Conservation (phyloP, 1,139 yeast genomes). For the Tardiomyces digboiensis region DNA sequence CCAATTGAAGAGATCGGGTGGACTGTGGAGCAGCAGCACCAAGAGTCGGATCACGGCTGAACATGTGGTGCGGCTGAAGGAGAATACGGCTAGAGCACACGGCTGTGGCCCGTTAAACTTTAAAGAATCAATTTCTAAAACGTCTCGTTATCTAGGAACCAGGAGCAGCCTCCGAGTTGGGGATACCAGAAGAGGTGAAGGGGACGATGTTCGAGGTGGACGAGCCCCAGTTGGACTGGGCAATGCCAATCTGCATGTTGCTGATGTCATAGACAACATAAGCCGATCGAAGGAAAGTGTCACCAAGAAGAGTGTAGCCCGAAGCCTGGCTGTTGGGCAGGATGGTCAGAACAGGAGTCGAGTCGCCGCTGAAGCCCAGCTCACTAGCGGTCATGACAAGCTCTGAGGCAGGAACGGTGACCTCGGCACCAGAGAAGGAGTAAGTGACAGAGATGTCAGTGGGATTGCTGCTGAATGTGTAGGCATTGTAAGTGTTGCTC, state of each 20-base stretch:
- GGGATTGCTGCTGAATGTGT: not conserved
- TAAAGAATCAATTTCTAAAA: not conserved
- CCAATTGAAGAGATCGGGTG: no score
- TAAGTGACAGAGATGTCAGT: slow-evolving; percentile 18
- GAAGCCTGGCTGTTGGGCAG: slow-evolving; percentile 6
- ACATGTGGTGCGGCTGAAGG: no score
- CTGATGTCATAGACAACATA: slow-evolving; percentile 74
- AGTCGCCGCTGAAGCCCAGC: no score
- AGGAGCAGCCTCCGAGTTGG: not conserved
- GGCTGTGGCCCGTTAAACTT: not conserved
- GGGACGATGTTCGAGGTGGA: not conserved
- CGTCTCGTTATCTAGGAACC: not conserved
- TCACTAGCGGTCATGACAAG: slow-evolving; percentile 20
- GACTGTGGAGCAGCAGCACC: no score
- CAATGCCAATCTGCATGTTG: slow-evolving; percentile 49
- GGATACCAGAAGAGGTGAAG: not conserved
- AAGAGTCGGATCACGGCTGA: no score
- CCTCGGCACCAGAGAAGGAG: slow-evolving; percentile 32
- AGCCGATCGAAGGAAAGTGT: slow-evolving; percentile 60
- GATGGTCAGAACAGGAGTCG: slow-evolving; percentile 11
- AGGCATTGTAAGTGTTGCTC: not conserved
- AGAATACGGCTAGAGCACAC: no score
- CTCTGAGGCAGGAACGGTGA: slow-evolving; percentile 34
- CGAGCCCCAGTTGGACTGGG: slow-evolving; percentile 38
- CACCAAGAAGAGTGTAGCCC: slow-evolving; percentile 44